phyloP scores from a whole-genome alignment of 192 early-diverging fungal species.

The Backusella parvicylindrica region DNA sequence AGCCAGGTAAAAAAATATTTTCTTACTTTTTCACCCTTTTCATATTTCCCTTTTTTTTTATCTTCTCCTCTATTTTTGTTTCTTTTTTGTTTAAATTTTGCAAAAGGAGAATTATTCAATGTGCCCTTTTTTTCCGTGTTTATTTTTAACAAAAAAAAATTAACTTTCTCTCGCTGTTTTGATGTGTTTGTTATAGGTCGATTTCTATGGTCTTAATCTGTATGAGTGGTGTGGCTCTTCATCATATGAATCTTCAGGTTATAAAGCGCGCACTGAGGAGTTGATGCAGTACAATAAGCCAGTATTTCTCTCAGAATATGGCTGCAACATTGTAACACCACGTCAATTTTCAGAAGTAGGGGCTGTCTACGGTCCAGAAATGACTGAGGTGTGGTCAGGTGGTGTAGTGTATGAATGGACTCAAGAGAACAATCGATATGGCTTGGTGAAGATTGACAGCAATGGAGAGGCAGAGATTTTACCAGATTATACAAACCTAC shows the following conservation, averaged over 20 bases:
- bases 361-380: slow-evolving; percentile 65
- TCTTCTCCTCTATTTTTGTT: background rate
- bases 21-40: background rate
- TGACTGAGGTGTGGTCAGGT: slow-evolving; percentile 64
- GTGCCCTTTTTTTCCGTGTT: background rate
- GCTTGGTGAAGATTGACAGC: slow-evolving; percentile 57
- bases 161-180: background rate
- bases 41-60: background rate
- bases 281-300: slow-evolving; percentile 60
- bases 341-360: slow-evolving; percentile 66
- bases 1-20: slow-evolving; percentile 31
- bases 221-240: slow-evolving; percentile 77
- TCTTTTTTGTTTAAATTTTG: background rate
- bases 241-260: slow-evolving; percentile 65
- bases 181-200: slow-evolving; percentile 35
- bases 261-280: slow-evolving; percentile 58
- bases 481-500: slow-evolving; percentile 62
- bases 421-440: slow-evolving; percentile 73
- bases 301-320: slow-evolving; percentile 73
- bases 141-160: background rate
- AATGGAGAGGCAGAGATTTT: slow-evolving; percentile 38
- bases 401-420: slow-evolving; percentile 76
- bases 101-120: background rate
- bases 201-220: slow-evolving; percentile 73
- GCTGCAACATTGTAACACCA: slow-evolving; percentile 66